Conservation (phyloP, 139 green algal genomes). For the Zygnema cylindricum region DNA sequence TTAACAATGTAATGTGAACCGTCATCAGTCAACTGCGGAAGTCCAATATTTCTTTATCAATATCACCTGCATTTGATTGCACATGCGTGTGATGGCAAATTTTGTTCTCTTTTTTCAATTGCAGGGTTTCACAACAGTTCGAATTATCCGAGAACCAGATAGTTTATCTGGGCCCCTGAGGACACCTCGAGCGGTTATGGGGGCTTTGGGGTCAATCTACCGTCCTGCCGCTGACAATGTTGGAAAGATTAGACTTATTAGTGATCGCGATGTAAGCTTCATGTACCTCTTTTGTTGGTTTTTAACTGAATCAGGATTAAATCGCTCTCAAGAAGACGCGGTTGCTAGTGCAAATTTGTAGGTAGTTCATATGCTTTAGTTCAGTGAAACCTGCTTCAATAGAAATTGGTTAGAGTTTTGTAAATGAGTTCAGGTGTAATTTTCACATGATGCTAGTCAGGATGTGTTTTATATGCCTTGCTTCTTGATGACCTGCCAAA, state of each 20-base stretch:
- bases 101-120: background rate
- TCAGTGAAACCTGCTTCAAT: constrained; percentile 20
- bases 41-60: constrained; percentile 1
- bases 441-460: too few species aligned
- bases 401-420: too few species aligned
- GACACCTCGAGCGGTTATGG: constrained; percentile 36
- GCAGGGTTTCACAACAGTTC: constrained; percentile 55
- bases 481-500: too few species aligned
- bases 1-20: too few species aligned
- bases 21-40: too few species aligned
- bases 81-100: background rate
- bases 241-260: constrained; percentile 57
- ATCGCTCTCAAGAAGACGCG: too few species aligned
- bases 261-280: constrained; percentile 42
- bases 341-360: constrained; percentile 44
- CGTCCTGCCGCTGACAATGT: constrained; percentile 41
- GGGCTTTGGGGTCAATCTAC: background rate
- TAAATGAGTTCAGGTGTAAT: too few species aligned
- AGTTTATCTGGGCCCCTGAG: constrained; percentile 35
- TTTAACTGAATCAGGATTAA: too few species aligned
- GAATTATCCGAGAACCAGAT: constrained; percentile 11
- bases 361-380: background rate
- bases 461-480: too few species aligned
- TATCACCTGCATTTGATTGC: too few species aligned
- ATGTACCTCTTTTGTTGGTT: too few species aligned